Percentiles rank a stretch among this genome's conserved stretches.
These are phyloP conservation scores for Solanum sitiens DNA, from an alignment of 257 asterid genomes.

Conservation along the genomic window DNA sequence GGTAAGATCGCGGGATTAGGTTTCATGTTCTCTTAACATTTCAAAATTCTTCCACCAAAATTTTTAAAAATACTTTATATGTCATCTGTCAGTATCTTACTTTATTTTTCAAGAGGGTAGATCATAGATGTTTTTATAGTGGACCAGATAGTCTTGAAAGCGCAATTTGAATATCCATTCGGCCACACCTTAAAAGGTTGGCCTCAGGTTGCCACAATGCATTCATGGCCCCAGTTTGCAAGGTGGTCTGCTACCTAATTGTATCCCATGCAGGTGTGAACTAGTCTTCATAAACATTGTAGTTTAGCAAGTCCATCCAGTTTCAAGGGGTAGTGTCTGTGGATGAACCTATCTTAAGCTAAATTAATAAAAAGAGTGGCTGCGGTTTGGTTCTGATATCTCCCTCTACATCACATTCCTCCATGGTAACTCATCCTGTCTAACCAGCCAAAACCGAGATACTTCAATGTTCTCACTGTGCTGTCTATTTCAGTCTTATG, in stretches of 20 bases:
- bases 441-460: neutral
- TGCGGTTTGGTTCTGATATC: neutral
- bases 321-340: neutral
- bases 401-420: neutral
- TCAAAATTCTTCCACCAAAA: slow-evolving; percentile 13
- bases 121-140: neutral
- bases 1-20: slow-evolving; percentile 23
- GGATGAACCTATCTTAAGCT: neutral
- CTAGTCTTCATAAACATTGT: neutral
- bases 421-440: neutral
- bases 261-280: neutral
- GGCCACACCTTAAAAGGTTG: neutral
- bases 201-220: neutral
- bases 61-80: neutral
- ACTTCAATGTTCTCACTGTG: neutral
- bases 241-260: neutral
- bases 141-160: neutral
- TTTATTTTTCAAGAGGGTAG: neutral
- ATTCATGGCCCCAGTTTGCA: neutral
- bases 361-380: neutral
- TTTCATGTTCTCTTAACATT: slow-evolving; percentile 6
- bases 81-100: neutral
- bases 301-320: neutral
- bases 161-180: neutral
- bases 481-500: neutral